phyloP scores from a whole-genome alignment of 2,329 filamentous ascomycete species.

The Phaeosphaeriaceae sp. region DNA sequence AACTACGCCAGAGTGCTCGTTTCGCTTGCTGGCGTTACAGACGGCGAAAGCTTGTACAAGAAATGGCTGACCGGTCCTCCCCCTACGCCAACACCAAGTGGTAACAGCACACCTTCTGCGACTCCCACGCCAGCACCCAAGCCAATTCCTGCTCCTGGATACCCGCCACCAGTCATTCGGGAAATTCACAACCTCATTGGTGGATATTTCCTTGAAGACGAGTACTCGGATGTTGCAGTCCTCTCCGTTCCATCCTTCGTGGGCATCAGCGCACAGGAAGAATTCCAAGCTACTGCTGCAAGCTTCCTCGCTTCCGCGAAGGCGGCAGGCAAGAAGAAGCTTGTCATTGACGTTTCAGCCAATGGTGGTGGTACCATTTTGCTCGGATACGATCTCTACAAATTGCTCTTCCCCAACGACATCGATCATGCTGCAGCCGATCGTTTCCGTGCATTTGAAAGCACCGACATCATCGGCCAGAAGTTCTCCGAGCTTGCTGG shows the following conservation, averaged over 20 bases:
- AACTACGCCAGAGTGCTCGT: conserved; percentile 55
- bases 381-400: conserved; percentile 69
- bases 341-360: conserved; percentile 65
- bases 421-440: conserved; percentile 58
- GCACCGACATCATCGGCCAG: conserved; percentile 54
- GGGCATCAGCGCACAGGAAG: conserved; percentile 33
- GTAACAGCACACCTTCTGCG: conserved; percentile 11
- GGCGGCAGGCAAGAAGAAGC: conserved; percentile 63
- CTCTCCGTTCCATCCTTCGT: conserved; percentile 54
- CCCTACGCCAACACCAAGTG: conserved; percentile 25
- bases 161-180: conserved; percentile 53
- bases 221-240: conserved; percentile 56
- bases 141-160: conserved; percentile 50
- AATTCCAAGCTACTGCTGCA: conserved; percentile 52
- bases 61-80: conserved; percentile 40
- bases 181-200: conserved; percentile 53
- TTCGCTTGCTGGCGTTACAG: conserved; percentile 51
- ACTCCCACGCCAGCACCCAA: conserved; percentile 27
- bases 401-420: conserved; percentile 59
- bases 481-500: conserved; percentile 46
- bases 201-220: conserved; percentile 56
- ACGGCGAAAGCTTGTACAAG: conserved; percentile 52
- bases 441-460: conserved; percentile 60
- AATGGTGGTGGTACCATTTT: conserved; percentile 67
- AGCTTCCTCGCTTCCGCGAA: conserved; percentile 53